Base-by-base conservation (phyloP, 164 flowering plant species). In the Sedum album region DNA sequence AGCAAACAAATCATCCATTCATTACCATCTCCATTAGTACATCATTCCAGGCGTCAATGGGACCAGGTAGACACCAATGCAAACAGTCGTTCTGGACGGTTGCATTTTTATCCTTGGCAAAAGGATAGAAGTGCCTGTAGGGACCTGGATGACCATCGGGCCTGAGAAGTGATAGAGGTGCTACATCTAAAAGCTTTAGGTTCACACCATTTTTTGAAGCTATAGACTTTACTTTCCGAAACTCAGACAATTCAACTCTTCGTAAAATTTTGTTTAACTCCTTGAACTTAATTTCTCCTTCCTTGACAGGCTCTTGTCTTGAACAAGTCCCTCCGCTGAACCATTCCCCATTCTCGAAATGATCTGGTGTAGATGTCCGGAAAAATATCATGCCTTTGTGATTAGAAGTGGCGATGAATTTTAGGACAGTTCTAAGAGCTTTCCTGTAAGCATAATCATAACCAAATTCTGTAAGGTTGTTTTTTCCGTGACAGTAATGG, bases 141-240 rank as follows among this genome's bases (percentile, higher is more conserved):
- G 96, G 86, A 18, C 97, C 97, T 0, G 98, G 98, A 73, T 91
- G 98, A 33, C 97, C 97, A 70, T 91, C 96, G 6, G 98, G 96
- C 71, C 98, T 76, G 67, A 81, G 31, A 67, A 88, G 67, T 5
- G 84, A 79, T 66, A 89, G 82, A 23, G 67, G 73, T 6, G 77
- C 73, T 8, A 86, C 76, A 71, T 93, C 96, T 15, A 93, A 79
- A 65, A 88, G 91, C 68, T 74, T 87, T 1, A 91, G 72, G 9
- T 82, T 73, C 64, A 85, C 79, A 49, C 89, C 84, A 18, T 74
- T 78, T 36, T 72, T 26, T 1, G 81, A 79, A 69, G 86, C 91
- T 49, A 65, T 65, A 11, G 48, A 73, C 0, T 72, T 76, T 26
- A 82, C 90, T 61, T 76, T 84, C 76, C 76, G 73, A 68, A 86